A percentile compares a stretch with the other conserved stretches of the same genome.
phyloP scores from a whole-genome alignment of 2,329 filamentous ascomycete species.

The Daldinia eschscholtzii region DNA sequence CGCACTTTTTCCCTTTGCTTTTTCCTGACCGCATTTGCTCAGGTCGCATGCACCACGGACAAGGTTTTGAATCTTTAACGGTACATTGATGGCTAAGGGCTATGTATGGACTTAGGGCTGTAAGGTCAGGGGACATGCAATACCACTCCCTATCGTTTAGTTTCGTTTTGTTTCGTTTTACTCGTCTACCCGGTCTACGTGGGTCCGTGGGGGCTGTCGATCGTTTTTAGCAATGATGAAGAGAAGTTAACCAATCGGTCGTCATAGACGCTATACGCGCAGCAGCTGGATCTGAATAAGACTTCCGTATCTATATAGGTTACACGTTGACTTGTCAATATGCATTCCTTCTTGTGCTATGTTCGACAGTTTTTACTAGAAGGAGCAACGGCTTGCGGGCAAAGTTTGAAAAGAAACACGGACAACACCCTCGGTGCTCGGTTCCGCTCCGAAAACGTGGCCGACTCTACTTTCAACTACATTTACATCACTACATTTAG shows the following conservation, averaged over 20 bases:
- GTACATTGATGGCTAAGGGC: neutral
- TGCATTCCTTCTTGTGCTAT: constrained; percentile 34
- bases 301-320: constrained; percentile 33
- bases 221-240: constrained; percentile 39
- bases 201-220: constrained; percentile 43
- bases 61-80: constrained; percentile 23
- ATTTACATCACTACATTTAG: constrained; percentile 6
- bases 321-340: constrained; percentile 21
- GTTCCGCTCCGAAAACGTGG: constrained; percentile 14
- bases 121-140: constrained; percentile 24
- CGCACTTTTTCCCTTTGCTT: neutral
- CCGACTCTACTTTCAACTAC: neutral
- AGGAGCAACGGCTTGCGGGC: constrained; percentile 16
- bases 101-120: constrained; percentile 21
- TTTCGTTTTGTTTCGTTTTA: constrained; percentile 18
- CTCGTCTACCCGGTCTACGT: constrained; percentile 7
- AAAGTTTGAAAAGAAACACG: neutral
- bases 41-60: constrained; percentile 21
- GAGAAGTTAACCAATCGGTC: constrained; percentile 33
- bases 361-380: constrained; percentile 39
- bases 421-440: constrained; percentile 2
- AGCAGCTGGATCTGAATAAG: constrained; percentile 39
- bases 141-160: constrained; percentile 7
- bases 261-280: constrained; percentile 26
- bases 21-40: too few relatives aligned